Evolutionary conservation across 176 grass and related monocot genomes (phyloP), one percentile per base, ranked within the genome.

Genomic region (Leersia perrieri): DNA sequence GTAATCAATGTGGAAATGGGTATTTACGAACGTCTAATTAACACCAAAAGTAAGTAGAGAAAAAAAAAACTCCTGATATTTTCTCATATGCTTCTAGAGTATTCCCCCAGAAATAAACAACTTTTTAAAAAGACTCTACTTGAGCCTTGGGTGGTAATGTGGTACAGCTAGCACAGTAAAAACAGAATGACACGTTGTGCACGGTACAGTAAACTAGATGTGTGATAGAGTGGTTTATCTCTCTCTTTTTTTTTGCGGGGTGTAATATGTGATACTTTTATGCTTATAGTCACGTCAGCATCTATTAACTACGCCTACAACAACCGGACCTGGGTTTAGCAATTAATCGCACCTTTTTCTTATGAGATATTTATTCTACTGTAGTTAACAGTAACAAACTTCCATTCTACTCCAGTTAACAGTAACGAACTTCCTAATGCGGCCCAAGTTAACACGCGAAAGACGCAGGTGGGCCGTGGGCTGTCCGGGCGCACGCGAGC

Each of bases 91-190:
- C 1, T 60, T 76, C 47, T 61, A 42, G 36, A 68, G 20, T 25
- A 40, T 76, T 77, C 65, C 65, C 2, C 27, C 47, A 22, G 3
- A 22, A 26, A 33, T 29, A 47, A 26, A 23, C n/a, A n/a, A n/a
- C n/a, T n/a, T 28, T 2, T 27, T 33, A 44, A 12, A 16, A 15
- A 62, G 26, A 40, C n/a, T 40, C 66, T 26, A 26, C 34, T 7
- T 69, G 65, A 36, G 42, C 42, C 13, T 53, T 3, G 53, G 53
- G 23, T 15, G 40, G 70, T 6, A 35, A 65, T 51, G 58, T 28
- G 40, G 40, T 73, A 82, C 82, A 60, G 73, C 51, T 70, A 66
- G 42, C 74, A n/a, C 33, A 41, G 66, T 78, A 71, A 71, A 78
- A 69, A 9, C 49, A 23, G n/a, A 51, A 69, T 0, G 38, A 8